Percentiles rank a stretch among this genome's conserved stretches.
phyloP scores from a whole-genome alignment of 2,329 filamentous ascomycete genomes.

The Aureobasidium subglaciale region DNA sequence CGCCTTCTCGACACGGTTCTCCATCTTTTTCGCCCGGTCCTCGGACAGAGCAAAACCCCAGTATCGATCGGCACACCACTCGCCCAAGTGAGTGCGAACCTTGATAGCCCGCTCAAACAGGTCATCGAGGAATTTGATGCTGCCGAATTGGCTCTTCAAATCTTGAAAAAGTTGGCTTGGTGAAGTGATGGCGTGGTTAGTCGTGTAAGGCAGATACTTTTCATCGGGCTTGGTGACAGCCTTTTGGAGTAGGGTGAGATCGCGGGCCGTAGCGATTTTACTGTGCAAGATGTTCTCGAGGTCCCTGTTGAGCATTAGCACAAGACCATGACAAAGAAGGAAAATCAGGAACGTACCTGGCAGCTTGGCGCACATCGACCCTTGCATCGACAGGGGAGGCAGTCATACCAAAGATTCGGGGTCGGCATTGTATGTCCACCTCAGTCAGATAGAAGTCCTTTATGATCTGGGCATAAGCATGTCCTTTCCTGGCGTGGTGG shows the following conservation, averaged over 20 bases:
- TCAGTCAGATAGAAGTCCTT: conserved; percentile 69
- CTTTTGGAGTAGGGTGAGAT: conserved; percentile 53
- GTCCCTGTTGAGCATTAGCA: conserved; percentile 32
- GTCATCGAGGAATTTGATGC: conserved; percentile 46
- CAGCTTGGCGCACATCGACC: conserved; percentile 62
- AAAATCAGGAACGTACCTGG: conserved; percentile 36
- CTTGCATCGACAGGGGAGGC: conserved; percentile 88
- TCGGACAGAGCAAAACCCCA: conserved; percentile 67
- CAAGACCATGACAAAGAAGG: not conserved
- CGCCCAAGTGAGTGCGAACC: conserved; percentile 61
- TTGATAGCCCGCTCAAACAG: conserved; percentile 54
- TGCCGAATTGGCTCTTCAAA: conserved; percentile 48
- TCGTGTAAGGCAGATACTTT: conserved; percentile 51
- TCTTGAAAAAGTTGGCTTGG: conserved; percentile 57
- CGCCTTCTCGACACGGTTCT: conserved; percentile 45
- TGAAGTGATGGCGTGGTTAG: conserved; percentile 41
- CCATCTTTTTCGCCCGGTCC: conserved; percentile 53
- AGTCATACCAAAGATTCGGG: conserved; percentile 91
- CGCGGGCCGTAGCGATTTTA: conserved; percentile 70
- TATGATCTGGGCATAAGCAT: conserved; percentile 83
- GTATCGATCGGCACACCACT: conserved; percentile 77
- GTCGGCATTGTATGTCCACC: conserved; percentile 43
- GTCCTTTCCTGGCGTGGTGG: conserved; percentile 90
- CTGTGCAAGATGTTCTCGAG: conserved; percentile 73
- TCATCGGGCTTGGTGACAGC: conserved; percentile 54